Evolutionary conservation across 352 stramenopile genomes (phyloP), one percentile per base, ranked within the genome.

Genomic region (Phytophthora crassamura): DNA sequence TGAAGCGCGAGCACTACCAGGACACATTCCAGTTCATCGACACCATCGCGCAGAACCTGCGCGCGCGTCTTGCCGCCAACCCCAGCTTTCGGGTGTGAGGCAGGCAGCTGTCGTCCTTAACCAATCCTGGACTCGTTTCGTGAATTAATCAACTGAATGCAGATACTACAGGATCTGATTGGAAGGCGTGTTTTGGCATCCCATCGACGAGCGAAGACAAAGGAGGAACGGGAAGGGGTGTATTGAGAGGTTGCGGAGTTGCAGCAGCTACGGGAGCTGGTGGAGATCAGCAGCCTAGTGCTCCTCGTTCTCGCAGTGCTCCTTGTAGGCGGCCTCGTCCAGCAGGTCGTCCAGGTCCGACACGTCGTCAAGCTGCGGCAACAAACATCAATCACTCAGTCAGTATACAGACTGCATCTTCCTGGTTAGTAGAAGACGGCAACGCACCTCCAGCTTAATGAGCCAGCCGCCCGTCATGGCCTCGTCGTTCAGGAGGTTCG

Each of bases 401-500:
- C 22, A 69, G 46, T 12, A 59, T 28, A 60, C 6, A 50, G 0
- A 18, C 4, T 16, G 11, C 43, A 28, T 3, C 8, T 45, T 10
- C 22, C 20, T 16, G 0, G 47, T 4, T 11, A 59, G 28, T 32
- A 58, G 34, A 34, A 59, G 18, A 51, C 22, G 28, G 22, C 41
- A 47, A 69, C 75, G 45, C 40, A 95, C 81, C 63, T 95, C 79
- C 42, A 97, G 82, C 80, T 97, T 97, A 64, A 95, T 88, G 69
- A 97, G 96, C 90, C 90, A 97, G 51, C 84, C 90, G 30, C 77
- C 77, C 20, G 71, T 90, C 77, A 93, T 91, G 48, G 89, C 79
- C 62, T 93, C 80, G 34, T 96, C 84, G 71, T 97, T 97, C 28
- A 97, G 89, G 16, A 96, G 75, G 67, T 92, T 83, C 28, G 90